Conservation (phyloP, 2,329 filamentous ascomycete species). For the Penicillium sp. region DNA sequence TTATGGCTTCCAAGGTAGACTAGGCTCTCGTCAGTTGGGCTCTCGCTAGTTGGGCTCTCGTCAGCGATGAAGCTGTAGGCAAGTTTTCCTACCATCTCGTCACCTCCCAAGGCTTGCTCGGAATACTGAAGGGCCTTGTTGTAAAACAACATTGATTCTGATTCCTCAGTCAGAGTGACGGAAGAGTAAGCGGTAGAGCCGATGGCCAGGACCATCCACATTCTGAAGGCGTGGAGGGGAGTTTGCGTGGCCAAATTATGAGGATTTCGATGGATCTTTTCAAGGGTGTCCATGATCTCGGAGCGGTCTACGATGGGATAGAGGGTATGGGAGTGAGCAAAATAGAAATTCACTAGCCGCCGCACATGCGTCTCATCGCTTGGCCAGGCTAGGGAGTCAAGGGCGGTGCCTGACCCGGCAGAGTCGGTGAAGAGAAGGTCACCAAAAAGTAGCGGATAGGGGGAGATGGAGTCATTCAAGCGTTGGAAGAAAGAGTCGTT, state of each 20-base stretch:
- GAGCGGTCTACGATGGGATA: slow-evolving; percentile 44
- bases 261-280: background rate
- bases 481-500: slow-evolving; percentile 11
- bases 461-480: slow-evolving; percentile 3
- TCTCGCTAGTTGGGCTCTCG: no score
- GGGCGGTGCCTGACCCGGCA: background rate
- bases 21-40: slow-evolving; percentile 9
- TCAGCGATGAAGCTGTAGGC: background rate
- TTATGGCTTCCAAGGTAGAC: slow-evolving; percentile 46
- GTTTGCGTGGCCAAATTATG: slow-evolving; percentile 21
- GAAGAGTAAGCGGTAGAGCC: slow-evolving; percentile 48
- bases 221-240: slow-evolving; percentile 39
- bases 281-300: slow-evolving; percentile 30
- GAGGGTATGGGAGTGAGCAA: slow-evolving; percentile 48
- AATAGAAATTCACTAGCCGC: slow-evolving; percentile 45
- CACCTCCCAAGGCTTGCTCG: slow-evolving; percentile 39
- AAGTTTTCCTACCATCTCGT: slow-evolving; percentile 38
- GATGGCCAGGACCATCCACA: slow-evolving; percentile 53
- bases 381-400: slow-evolving; percentile 8
- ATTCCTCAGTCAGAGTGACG: slow-evolving; percentile 45
- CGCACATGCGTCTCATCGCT: slow-evolving; percentile 26
- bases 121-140: slow-evolving; percentile 47
- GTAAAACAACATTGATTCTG: slow-evolving; percentile 44
- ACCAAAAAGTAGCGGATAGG: slow-evolving; percentile 5
- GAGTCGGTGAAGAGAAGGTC: background rate